Percentiles rank a stretch among this genome's conserved stretches.
Evolutionary conservation across 805 yeast genomes (phyloP).

Genomic region (Schizosaccharomyces pombe): DNA sequence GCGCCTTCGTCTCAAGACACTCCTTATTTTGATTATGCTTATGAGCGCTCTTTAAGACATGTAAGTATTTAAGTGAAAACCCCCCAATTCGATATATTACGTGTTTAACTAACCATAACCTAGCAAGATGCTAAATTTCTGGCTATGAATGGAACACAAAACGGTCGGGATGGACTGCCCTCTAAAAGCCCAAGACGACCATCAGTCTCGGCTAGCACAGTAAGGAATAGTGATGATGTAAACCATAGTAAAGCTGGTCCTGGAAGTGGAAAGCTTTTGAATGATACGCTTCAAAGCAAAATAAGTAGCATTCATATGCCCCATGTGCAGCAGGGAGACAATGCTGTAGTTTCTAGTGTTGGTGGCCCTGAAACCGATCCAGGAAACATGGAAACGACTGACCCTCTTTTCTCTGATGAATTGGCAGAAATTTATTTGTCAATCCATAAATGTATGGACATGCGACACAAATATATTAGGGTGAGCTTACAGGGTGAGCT

Average conservation of each 20-base stretch:
- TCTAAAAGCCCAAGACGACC: no score
- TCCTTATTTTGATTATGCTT: neutral
- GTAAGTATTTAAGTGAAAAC: no score
- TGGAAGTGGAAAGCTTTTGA: neutral
- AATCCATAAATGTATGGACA: conserved; percentile 31
- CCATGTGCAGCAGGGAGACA: neutral
- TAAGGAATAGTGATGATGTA: neutral
- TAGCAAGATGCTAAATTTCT: conserved; percentile 1
- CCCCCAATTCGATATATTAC: no score
- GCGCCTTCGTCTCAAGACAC: neutral
- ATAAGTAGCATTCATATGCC: neutral
- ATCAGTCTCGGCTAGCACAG: neutral
- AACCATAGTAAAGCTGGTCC: neutral
- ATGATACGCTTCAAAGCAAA: neutral
- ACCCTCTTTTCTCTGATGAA: conserved; percentile 11
- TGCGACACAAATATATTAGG: conserved; percentile 54
- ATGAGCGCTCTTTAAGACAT: neutral
- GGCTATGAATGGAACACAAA: neutral
- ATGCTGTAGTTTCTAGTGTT: neutral
- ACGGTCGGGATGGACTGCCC: neutral
- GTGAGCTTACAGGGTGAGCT: conserved; percentile 47
- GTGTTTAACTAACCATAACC: neutral
- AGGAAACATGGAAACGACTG: conserved; percentile 1
- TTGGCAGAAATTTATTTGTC: conserved; percentile 16
- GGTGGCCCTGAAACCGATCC: neutral